phyloP scores from a whole-genome alignment of 805 yeast species.

The Metschnikowia koreensis region DNA sequence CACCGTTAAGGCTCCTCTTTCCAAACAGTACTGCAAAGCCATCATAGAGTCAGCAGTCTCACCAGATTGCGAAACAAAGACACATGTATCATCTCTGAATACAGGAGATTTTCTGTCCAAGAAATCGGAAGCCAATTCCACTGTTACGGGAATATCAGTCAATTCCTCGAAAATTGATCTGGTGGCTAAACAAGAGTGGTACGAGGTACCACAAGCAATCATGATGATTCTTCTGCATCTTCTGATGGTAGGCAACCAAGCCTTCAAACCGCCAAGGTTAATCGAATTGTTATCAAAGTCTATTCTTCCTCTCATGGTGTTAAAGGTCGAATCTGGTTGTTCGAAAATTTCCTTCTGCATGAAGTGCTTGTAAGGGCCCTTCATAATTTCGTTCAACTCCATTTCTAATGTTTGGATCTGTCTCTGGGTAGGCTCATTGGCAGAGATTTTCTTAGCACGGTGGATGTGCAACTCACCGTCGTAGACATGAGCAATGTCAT shows the following conservation, averaged over 20 bases:
- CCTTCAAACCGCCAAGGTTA: slow-evolving; percentile 85
- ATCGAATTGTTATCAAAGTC: slow-evolving; percentile 80
- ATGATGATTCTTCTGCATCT: slow-evolving; percentile 92
- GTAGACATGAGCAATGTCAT: slow-evolving; percentile 96
- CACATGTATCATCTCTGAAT: slow-evolving; percentile 95
- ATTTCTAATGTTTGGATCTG: slow-evolving; percentile 94
- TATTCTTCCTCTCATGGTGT: slow-evolving; percentile 99
- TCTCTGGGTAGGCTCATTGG: slow-evolving; percentile 89
- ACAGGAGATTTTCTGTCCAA: slow-evolving; percentile 95
- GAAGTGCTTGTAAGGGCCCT: slow-evolving; percentile 92
- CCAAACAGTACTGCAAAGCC: slow-evolving; percentile 92
- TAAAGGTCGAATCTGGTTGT: slow-evolving; percentile 97
- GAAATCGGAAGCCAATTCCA: slow-evolving; percentile 92
- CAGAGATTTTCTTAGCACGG: slow-evolving; percentile 79
- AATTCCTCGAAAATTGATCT: slow-evolving; percentile 95
- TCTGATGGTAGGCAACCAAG: slow-evolving; percentile 83
- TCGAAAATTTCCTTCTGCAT: slow-evolving; percentile 99
- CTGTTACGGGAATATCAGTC: slow-evolving; percentile 90
- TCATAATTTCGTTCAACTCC: slow-evolving; percentile 97
- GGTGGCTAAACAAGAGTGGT: slow-evolving; percentile 96
- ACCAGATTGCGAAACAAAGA: slow-evolving; percentile 97
- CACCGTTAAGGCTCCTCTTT: slow-evolving; percentile 94
- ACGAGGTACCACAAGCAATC: slow-evolving; percentile 99
- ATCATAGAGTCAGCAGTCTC: slow-evolving; percentile 97
- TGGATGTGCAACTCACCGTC: slow-evolving; percentile 98